phyloP scores from a whole-genome alignment of 2,329 filamentous ascomycete species.

The Ambrosiella xylebori region DNA sequence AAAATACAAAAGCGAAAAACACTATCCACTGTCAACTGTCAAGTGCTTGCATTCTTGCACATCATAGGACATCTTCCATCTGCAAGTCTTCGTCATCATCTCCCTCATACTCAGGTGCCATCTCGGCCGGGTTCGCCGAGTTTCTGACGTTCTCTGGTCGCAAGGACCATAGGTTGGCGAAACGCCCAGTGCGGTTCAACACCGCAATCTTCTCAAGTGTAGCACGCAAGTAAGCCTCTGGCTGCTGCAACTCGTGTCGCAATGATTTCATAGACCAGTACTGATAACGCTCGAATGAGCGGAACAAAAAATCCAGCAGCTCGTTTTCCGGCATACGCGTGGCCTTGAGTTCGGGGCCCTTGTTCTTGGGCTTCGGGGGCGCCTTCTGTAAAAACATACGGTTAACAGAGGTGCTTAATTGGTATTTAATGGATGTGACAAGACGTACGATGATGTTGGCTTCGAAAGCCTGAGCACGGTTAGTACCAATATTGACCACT shows the following conservation, averaged over 20 bases:
- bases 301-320: slow-evolving; percentile 69
- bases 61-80: slow-evolving; percentile 54
- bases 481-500: slow-evolving; percentile 10
- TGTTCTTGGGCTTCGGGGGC: slow-evolving; percentile 32
- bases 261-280: slow-evolving; percentile 92
- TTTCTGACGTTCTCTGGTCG: slow-evolving; percentile 44
- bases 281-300: slow-evolving; percentile 66
- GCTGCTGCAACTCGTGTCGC: slow-evolving; percentile 61
- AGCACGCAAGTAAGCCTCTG: slow-evolving; percentile 82
- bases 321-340: slow-evolving; percentile 80
- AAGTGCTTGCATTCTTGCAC: too few relatives aligned
- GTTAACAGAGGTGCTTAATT: slow-evolving; percentile 14
- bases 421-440: background rate
- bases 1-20: background rate
- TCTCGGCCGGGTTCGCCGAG: slow-evolving; percentile 23
- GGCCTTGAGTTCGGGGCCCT: slow-evolving; percentile 63
- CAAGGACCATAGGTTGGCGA: slow-evolving; percentile 72
- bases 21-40: background rate
- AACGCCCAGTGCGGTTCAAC: slow-evolving; percentile 65
- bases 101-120: slow-evolving; percentile 34
- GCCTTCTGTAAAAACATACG: slow-evolving; percentile 29
- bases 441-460: slow-evolving; percentile 39
- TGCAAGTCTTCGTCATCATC: slow-evolving; percentile 51
- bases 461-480: slow-evolving; percentile 22
- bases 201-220: slow-evolving; percentile 68